phyloP scores from a whole-genome alignment of 192 early-diverging fungal species.

The Coemansia furcata region DNA sequence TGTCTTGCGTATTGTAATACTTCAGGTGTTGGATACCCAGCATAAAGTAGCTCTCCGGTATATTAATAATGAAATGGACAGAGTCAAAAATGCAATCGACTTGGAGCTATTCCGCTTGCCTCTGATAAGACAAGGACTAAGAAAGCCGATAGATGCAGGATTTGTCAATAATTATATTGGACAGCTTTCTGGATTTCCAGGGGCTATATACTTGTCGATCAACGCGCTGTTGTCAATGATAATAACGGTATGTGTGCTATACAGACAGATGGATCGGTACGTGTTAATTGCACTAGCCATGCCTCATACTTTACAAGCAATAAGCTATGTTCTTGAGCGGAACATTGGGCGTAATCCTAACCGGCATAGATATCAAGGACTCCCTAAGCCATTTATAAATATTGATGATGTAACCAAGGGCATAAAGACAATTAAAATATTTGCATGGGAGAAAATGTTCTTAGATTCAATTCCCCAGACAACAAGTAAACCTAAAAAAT shows the following conservation, averaged over 20 bases:
- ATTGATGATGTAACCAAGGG: slow-evolving; percentile 5
- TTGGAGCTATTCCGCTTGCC: slow-evolving; percentile 34
- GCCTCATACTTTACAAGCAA: neutral
- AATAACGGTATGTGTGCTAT: slow-evolving; percentile 7
- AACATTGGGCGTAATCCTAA: neutral
- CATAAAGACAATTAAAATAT: slow-evolving; percentile 36
- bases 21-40: neutral
- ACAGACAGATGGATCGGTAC: slow-evolving; percentile 19
- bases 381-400: neutral
- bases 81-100: slow-evolving; percentile 9
- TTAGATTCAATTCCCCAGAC: neutral
- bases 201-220: neutral
- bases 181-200: neutral
- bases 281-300: slow-evolving; percentile 16
- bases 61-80: neutral
- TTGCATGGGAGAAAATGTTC: slow-evolving; percentile 40
- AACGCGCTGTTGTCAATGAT: neutral
- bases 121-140: slow-evolving; percentile 4
- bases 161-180: neutral
- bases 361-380: neutral
- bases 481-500: neutral
- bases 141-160: neutral
- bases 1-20: neutral
- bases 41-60: neutral
- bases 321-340: neutral